Conservation (phyloP, 2,329 filamentous ascomycete genomes). For the Cladosporium sp. region DNA sequence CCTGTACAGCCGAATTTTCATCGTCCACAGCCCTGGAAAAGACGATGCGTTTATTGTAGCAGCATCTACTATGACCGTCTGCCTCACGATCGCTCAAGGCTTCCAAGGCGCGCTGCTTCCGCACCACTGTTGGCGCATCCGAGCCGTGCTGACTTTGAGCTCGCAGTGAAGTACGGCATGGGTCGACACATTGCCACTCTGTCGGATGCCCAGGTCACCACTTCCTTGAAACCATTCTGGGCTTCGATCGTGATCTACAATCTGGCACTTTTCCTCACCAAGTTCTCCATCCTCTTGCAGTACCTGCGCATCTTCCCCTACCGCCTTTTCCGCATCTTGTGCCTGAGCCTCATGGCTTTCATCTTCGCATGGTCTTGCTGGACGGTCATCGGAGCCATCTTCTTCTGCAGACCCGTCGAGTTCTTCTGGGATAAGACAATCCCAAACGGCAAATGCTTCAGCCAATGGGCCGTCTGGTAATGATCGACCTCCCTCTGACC, state of each 20-base stretch:
- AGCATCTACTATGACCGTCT: conserved; percentile 4
- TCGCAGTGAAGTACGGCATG: conserved; percentile 31
- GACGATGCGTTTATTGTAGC: conserved; percentile 29
- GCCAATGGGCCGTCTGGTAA: conserved; percentile 44
- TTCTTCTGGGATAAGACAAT: conserved; percentile 44
- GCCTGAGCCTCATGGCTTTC: conserved; percentile 33
- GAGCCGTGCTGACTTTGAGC: conserved; percentile 20
- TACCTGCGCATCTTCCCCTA: conserved; percentile 38
- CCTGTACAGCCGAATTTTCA: conserved; percentile 26
- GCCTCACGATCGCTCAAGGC: conserved; percentile 13
- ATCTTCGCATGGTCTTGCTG: conserved; percentile 37
- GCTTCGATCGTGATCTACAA: conserved; percentile 31
- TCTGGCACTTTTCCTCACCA: conserved; percentile 31
- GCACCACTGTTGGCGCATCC: conserved; percentile 8
- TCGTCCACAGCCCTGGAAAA: conserved; percentile 29
- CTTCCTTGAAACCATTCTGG: conserved; percentile 30
- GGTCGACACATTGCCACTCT: conserved; percentile 28
- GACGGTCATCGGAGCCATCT: conserved; percentile 39
- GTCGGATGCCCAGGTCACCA: conserved; percentile 21
- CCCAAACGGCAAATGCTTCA: conserved; percentile 40
- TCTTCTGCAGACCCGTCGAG: conserved; percentile 45
- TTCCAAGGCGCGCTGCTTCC: conserved; percentile 13
- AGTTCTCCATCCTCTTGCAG: conserved; percentile 38
- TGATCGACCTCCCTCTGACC: not conserved
- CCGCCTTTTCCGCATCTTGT: conserved; percentile 28